These are phyloP conservation scores for Martiniozyma asiatica DNA, from an alignment of 1,139 yeast species.

Conservation along the genomic window DNA sequence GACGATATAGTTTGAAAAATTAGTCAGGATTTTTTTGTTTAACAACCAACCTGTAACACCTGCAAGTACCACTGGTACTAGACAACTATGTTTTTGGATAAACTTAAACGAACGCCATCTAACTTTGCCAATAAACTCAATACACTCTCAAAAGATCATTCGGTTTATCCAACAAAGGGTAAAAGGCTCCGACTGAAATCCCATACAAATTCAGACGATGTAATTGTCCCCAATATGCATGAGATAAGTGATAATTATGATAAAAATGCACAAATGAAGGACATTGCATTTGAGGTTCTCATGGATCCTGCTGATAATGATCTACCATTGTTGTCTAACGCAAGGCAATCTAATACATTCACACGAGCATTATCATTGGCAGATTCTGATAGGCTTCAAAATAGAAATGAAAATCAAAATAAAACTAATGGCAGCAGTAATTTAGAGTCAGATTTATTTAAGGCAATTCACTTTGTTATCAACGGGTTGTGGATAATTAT, in stretches of 20 bases:
- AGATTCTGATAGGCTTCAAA: conserved; percentile 16
- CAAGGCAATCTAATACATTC: background rate
- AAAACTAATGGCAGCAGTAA: background rate
- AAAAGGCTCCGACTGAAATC: conserved; percentile 9
- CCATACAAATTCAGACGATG: conserved; percentile 6
- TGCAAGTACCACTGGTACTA: too few relatives aligned
- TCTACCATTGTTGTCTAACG: too few relatives aligned
- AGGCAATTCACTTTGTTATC: background rate
- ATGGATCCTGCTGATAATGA: conserved; percentile 4
- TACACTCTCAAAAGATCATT: background rate
- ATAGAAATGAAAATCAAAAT: conserved; percentile 15
- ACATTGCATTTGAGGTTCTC: conserved; percentile 20
- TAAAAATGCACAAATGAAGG: conserved; percentile 13
- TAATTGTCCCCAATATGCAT: background rate
- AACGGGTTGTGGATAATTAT: conserved; percentile 4
- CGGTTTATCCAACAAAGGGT: background rate
- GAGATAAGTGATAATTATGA: too few relatives aligned
- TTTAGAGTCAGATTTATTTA: too few relatives aligned
- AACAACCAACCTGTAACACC: too few relatives aligned
- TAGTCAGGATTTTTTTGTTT: too few relatives aligned
- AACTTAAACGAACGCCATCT: background rate
- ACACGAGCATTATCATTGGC: too few relatives aligned
- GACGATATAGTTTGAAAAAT: too few relatives aligned
- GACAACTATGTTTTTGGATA: background rate
- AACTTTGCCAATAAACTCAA: background rate